Conservation (phyloP, 805 yeast genomes). For the Torulaspora microellipsoides region DNA sequence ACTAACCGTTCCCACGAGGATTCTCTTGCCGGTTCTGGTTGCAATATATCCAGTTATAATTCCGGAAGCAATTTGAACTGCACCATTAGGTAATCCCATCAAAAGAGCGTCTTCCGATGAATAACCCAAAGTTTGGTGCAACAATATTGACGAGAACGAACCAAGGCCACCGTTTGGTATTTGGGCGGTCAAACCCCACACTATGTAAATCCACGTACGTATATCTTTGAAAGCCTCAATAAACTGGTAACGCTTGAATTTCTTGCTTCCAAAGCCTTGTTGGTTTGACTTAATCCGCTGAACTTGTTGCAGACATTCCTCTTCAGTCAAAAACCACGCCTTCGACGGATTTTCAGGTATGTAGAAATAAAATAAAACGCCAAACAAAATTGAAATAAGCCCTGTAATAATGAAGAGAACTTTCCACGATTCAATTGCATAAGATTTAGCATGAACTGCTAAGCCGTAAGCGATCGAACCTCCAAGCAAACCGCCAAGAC, state of each 20-base stretch:
- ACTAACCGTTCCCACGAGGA: slow-evolving; percentile 33
- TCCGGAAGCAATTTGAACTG: slow-evolving; percentile 39
- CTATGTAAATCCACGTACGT: slow-evolving; percentile 45
- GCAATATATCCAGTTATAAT: slow-evolving; percentile 21
- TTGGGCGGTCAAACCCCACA: slow-evolving; percentile 39
- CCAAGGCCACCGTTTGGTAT: slow-evolving; percentile 54
- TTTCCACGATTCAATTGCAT: slow-evolving; percentile 7
- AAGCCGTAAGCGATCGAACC: slow-evolving; percentile 7
- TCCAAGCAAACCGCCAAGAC: slow-evolving; percentile 2
- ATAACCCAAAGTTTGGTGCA: slow-evolving; percentile 42
- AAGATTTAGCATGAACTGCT: slow-evolving; percentile 4
- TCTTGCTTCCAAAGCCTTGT: slow-evolving; percentile 53
- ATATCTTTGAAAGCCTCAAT: slow-evolving; percentile 46
- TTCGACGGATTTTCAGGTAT: slow-evolving; percentile 56
- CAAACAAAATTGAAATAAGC: slow-evolving; percentile 6
- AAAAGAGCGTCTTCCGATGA: slow-evolving; percentile 39
- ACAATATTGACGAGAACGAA: slow-evolving; percentile 43
- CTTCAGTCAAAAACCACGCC: slow-evolving; percentile 44
- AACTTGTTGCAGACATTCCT: slow-evolving; percentile 44
- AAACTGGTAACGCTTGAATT: slow-evolving; percentile 51
- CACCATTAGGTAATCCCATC: slow-evolving; percentile 45
- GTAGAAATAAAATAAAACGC: slow-evolving; percentile 31
- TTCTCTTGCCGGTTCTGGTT: slow-evolving; percentile 19
- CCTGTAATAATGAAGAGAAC: slow-evolving; percentile 6
- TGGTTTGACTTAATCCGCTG: slow-evolving; percentile 50